Conservation (phyloP, 129 eudicot species). For the Cynara cardunculus region DNA sequence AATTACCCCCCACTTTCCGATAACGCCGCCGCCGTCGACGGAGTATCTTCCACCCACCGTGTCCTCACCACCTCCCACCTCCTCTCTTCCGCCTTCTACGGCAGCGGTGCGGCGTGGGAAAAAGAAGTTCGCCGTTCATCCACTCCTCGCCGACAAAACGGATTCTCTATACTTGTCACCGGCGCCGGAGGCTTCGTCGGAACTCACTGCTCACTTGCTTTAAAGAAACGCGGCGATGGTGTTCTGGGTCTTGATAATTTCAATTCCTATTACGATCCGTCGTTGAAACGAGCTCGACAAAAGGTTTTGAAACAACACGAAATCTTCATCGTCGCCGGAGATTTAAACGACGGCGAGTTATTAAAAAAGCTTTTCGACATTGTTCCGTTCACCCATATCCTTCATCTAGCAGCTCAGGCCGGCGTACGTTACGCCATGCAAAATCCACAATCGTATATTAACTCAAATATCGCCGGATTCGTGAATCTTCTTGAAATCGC, state of each 20-base stretch:
- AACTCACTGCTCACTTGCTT: slow-evolving; percentile 52
- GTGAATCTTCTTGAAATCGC: slow-evolving; percentile 55
- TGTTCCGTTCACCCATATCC: slow-evolving; percentile 55
- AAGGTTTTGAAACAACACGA: slow-evolving; percentile 27
- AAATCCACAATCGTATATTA: slow-evolving; percentile 62
- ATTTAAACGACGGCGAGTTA: slow-evolving; percentile 53
- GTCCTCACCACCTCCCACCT: slow-evolving; percentile 40
- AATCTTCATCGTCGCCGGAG: slow-evolving; percentile 61
- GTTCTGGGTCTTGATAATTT: slow-evolving; percentile 73
- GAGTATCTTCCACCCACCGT: slow-evolving; percentile 15
- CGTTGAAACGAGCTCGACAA: slow-evolving; percentile 64
- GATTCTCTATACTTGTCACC: slow-evolving; percentile 61
- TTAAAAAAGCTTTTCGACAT: slow-evolving; percentile 50
- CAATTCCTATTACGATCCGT: slow-evolving; percentile 66
- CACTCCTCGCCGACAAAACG: slow-evolving; percentile 48
- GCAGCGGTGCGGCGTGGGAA: slow-evolving; percentile 61
- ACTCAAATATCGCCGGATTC: slow-evolving; percentile 63
- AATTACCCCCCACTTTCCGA: slow-evolving; percentile 56
- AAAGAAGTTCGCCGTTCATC: slow-evolving; percentile 59
- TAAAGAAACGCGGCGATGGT: slow-evolving; percentile 69
- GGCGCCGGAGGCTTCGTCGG: slow-evolving; percentile 87
- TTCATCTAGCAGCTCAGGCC: slow-evolving; percentile 73
- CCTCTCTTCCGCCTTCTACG: slow-evolving; percentile 65
- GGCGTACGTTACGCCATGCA: slow-evolving; percentile 79
- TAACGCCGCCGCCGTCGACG: not conserved